phyloP scores from a whole-genome alignment of 306 rosid species.

The Nissolia schottii region DNA sequence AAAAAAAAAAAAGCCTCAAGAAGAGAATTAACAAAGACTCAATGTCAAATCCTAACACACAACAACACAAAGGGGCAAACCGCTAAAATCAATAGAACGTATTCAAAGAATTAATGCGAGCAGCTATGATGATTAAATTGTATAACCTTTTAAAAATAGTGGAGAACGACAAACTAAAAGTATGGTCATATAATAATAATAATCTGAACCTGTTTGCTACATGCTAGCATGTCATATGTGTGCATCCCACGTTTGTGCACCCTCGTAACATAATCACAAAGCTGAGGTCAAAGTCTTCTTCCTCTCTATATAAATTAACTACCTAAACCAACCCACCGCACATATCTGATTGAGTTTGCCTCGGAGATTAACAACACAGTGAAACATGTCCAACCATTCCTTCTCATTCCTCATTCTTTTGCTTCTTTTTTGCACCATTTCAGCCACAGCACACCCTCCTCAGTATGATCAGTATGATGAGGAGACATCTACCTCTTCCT shows the following conservation, averaged over 20 bases:
- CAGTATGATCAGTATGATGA: neutral
- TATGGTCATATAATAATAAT: neutral
- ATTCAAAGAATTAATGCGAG: no score
- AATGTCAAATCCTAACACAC: neutral
- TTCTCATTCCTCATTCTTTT: conserved; percentile 30
- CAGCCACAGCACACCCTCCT: conserved; percentile 19
- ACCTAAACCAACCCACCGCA: neutral
- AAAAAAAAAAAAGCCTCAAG: neutral
- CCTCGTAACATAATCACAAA: conserved; percentile 16
- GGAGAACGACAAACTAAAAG: no score
- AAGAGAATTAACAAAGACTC: neutral
- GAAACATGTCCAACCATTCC: conserved; percentile 23
- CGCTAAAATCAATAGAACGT: no score
- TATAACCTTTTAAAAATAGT: no score
- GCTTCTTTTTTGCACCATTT: conserved; percentile 28
- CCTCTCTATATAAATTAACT: neutral
- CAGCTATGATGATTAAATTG: no score
- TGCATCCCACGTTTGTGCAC: conserved; percentile 34
- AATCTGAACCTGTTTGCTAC: neutral
- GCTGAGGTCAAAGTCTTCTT: conserved; percentile 19
- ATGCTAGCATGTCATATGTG: conserved; percentile 35
- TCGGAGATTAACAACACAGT: neutral
- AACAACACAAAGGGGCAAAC: no score
- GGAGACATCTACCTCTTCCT: neutral
- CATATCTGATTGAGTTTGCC: neutral